phyloP scores from a whole-genome alignment of 1,139 yeast species.

The Kodamaea sp. region DNA sequence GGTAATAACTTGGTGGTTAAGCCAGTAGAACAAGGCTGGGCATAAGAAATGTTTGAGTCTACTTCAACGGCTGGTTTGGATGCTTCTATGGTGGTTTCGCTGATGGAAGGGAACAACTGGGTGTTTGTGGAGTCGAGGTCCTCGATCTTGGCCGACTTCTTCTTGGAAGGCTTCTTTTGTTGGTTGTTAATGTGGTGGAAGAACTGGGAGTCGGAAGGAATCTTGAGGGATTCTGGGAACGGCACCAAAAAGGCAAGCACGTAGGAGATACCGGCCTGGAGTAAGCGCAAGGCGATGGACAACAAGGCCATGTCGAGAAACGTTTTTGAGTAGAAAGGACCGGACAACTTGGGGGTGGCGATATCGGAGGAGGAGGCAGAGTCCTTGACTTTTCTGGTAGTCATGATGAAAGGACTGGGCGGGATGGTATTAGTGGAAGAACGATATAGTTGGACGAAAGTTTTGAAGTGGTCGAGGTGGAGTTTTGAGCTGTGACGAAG shows the following conservation, averaged over 20 bases:
- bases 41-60: conserved; percentile 7
- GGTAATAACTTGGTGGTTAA: conserved; percentile 50
- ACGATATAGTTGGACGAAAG: no score
- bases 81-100: conserved; percentile 7
- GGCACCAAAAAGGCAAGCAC: conserved; percentile 12
- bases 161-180: background rate
- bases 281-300: conserved; percentile 17
- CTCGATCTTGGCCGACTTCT: background rate
- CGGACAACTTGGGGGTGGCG: conserved; percentile 1
- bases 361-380: background rate
- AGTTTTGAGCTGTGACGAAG: no score
- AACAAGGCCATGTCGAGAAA: conserved; percentile 15
- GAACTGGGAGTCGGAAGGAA: conserved; percentile 12
- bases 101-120: conserved; percentile 22
- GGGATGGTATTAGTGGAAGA: no score
- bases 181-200: conserved; percentile 7
- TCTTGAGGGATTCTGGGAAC: conserved; percentile 7
- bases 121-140: conserved; percentile 2
- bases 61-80: background rate
- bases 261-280: conserved; percentile 15
- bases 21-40: conserved; percentile 51
- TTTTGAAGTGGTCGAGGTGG: no score
- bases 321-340: no score
- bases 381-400: no score
- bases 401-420: no score